Conservation (phyloP, 495 filamentous ascomycete species). For the Trichoderma parareesei region DNA sequence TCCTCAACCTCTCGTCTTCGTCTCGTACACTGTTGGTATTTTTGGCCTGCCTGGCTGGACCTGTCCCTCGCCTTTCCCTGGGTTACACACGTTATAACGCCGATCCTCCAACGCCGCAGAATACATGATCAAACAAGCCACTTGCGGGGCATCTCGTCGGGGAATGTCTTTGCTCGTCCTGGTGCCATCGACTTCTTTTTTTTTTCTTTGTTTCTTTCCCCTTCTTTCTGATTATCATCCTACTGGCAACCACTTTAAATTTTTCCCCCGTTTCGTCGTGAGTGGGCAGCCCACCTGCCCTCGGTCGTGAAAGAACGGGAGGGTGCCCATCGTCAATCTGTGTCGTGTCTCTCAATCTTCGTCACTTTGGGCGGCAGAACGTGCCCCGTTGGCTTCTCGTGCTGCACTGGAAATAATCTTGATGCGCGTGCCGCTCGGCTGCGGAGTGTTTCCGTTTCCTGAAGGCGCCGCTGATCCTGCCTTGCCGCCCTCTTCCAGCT, state of each 20-base stretch:
- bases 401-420: conserved; percentile 48
- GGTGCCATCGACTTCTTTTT: neutral
- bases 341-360: conserved; percentile 28
- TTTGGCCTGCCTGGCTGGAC: conserved; percentile 5
- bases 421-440: conserved; percentile 44
- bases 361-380: conserved; percentile 35
- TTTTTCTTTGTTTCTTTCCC: neutral
- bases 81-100: neutral
- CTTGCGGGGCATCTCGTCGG: conserved; percentile 6
- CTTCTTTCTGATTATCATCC: neutral
- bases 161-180: neutral
- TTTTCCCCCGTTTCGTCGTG: neutral
- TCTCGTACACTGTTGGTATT: conserved; percentile 7
- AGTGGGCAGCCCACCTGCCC: neutral
- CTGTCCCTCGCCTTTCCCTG: conserved; percentile 1
- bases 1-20: neutral
- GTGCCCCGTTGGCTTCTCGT: conserved; percentile 32
- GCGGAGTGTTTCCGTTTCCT: conserved; percentile 62
- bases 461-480: conserved; percentile 58
- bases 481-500: conserved; percentile 54
- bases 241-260: neutral
- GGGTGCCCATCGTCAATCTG: neutral
- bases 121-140: conserved; percentile 6
- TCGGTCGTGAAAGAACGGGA: neutral
- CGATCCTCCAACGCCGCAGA: conserved; percentile 7